phyloP scores from a whole-genome alignment of 2,329 filamentous ascomycete species.

The Aspergillus sojae region DNA sequence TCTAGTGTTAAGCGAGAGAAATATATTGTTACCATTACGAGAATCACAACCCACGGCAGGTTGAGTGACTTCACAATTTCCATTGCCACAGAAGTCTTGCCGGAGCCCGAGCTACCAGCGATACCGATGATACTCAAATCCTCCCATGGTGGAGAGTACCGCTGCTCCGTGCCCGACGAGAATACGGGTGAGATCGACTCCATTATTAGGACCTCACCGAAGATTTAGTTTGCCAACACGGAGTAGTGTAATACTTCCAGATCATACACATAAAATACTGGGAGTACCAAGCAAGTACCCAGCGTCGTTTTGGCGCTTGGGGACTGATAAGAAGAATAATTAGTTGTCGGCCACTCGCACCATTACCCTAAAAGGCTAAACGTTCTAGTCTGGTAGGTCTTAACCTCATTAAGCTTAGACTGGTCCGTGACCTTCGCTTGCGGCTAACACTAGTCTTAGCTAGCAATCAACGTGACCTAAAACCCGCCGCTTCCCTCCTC shows the following conservation, averaged over 20 bases:
- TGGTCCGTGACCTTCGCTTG: slow-evolving; percentile 35
- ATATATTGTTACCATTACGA: slow-evolving; percentile 76
- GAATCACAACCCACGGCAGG: slow-evolving; percentile 94
- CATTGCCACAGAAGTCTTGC: slow-evolving; percentile 91
- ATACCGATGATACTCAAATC: slow-evolving; percentile 96
- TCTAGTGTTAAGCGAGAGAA: slow-evolving; percentile 13
- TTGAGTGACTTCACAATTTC: slow-evolving; percentile 89
- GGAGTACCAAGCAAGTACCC: not conserved
- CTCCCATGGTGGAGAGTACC: slow-evolving; percentile 94
- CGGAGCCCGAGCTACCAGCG: slow-evolving; percentile 90
- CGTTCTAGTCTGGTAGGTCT: slow-evolving; percentile 5
- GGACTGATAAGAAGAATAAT: slow-evolving; percentile 11
- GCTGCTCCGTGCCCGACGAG: slow-evolving; percentile 51
- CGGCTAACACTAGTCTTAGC: slow-evolving; percentile 17
- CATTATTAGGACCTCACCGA: slow-evolving; percentile 27
- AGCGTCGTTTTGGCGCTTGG: not conserved
- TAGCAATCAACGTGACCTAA: slow-evolving; percentile 23
- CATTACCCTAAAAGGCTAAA: slow-evolving; percentile 4
- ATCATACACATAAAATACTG: slow-evolving; percentile 2
- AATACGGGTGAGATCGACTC: slow-evolving; percentile 42
- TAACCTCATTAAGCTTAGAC: slow-evolving; percentile 30
- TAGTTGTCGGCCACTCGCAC: not conserved
- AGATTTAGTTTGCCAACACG: slow-evolving; percentile 2
- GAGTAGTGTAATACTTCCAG: not conserved
- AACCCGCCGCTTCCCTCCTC: slow-evolving; percentile 22